Percentiles rank a stretch among this genome's conserved stretches.
phyloP scores from a whole-genome alignment of 2,329 filamentous ascomycete genomes.

The Drechslera avenae region DNA sequence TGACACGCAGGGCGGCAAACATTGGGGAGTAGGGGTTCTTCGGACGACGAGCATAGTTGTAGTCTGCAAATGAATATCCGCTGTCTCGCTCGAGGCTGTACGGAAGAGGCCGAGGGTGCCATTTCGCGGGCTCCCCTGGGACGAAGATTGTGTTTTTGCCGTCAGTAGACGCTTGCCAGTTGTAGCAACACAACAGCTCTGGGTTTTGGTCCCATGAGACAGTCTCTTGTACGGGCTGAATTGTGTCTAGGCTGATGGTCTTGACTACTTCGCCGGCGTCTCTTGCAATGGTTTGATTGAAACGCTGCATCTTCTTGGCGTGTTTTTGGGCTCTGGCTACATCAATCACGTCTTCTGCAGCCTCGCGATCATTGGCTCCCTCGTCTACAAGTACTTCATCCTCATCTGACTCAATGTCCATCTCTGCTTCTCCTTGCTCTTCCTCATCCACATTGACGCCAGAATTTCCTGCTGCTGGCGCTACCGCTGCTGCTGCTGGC shows the following conservation, averaged over 20 bases:
- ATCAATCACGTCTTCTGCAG: not conserved
- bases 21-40: constrained; percentile 32
- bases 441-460: not conserved
- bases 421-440: not conserved
- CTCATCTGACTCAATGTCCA: not conserved
- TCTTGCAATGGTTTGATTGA: constrained; percentile 15
- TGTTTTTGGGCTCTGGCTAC: constrained; percentile 17
- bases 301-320: constrained; percentile 21
- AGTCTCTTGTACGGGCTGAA: constrained; percentile 14
- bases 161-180: constrained; percentile 30
- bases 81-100: constrained; percentile 24
- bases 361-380: not conserved
- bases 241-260: constrained; percentile 15
- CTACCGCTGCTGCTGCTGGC: not conserved
- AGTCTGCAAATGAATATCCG: constrained; percentile 31
- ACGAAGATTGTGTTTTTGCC: constrained; percentile 37
- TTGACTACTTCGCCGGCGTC: constrained; percentile 26
- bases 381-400: not conserved
- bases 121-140: constrained; percentile 34
- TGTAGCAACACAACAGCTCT: constrained; percentile 38
- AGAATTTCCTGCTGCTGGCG: not conserved
- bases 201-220: constrained; percentile 34
- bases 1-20: constrained; percentile 31
- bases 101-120: constrained; percentile 24
- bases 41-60: constrained; percentile 37